A percentile compares a stretch with the other conserved stretches of the same genome.
Evolutionary conservation across 176 grass and related monocot species (phyloP).

Genomic region (Raddia distichophylla): DNA sequence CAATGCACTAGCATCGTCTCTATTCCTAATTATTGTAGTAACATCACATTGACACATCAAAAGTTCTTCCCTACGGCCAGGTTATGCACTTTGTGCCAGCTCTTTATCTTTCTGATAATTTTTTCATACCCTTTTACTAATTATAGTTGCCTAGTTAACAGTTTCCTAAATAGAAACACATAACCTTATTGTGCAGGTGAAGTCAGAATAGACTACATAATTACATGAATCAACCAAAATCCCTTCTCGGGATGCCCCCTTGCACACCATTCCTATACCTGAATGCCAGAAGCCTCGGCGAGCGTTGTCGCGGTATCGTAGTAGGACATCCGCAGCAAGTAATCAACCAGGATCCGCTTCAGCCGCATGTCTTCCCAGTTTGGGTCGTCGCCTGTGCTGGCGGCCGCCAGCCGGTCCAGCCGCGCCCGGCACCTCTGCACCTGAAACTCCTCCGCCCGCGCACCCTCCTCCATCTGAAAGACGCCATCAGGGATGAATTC

Average conservation of each 20-base stretch:
- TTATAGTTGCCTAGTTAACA: not conserved
- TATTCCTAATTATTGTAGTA: not conserved
- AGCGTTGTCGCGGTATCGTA: conserved; percentile 74
- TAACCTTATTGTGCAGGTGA: not conserved
- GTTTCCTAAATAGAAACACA: not conserved
- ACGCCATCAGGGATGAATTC: conserved; percentile 7
- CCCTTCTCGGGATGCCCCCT: not conserved
- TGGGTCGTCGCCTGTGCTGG: conserved; percentile 45
- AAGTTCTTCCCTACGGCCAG: not conserved
- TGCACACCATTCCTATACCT: conserved; percentile 48
- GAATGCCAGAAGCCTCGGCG: conserved; percentile 61
- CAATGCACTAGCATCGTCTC: not conserved
- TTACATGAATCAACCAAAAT: not conserved
- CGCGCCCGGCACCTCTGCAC: conserved; percentile 85
- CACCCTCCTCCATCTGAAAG: conserved; percentile 71
- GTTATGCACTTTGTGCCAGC: not conserved
- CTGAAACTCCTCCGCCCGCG: conserved; percentile 61
- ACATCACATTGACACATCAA: not conserved
- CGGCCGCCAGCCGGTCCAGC: conserved; percentile 65
- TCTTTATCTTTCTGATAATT: not conserved
- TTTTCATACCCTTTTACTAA: not conserved
- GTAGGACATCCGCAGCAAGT: conserved; percentile 96
- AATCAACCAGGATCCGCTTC: conserved; percentile 91
- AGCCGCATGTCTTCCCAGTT: conserved; percentile 74
- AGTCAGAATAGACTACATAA: not conserved